Evolutionary conservation across 2,329 filamentous ascomycete species (phyloP).

Genomic region (Kalaharituber pfeilii): DNA sequence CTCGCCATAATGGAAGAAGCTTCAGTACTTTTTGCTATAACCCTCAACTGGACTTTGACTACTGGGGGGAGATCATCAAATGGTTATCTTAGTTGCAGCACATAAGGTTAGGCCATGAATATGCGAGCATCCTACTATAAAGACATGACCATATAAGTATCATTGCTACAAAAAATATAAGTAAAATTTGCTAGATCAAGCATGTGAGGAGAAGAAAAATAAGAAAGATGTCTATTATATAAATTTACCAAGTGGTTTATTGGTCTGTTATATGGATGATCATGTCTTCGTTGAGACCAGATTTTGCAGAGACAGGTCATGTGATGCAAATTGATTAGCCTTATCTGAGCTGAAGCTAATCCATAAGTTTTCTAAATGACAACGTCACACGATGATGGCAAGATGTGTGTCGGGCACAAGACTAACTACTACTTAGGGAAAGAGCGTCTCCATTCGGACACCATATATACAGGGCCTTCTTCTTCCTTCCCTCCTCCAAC

Average conservation of each 20-base stretch:
- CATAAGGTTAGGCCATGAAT: not conserved
- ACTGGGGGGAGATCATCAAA: conserved; percentile 29
- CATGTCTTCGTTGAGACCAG: too few relatives aligned
- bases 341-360: too few relatives aligned
- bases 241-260: not conserved
- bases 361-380: too few relatives aligned
- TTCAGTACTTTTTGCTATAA: not conserved
- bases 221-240: not conserved
- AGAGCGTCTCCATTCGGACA: too few relatives aligned
- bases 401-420: too few relatives aligned
- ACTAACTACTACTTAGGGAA: too few relatives aligned
- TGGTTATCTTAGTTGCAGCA: conserved; percentile 25
- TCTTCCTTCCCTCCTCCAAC: not conserved
- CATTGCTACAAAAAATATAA: not conserved
- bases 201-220: not conserved
- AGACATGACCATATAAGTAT: not conserved
- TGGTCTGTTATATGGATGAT: too few relatives aligned
- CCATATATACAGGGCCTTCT: too few relatives aligned
- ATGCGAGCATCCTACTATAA: not conserved
- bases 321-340: too few relatives aligned
- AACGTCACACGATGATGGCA: too few relatives aligned
- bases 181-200: not conserved
- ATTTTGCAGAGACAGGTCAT: too few relatives aligned
- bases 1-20: not conserved
- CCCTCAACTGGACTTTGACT: conserved; percentile 24